Evolutionary conservation across 2,329 filamentous ascomycete genomes (phyloP), one percentile per base, ranked within the genome.

Genomic region (Akanthomyces dipterigenus): DNA sequence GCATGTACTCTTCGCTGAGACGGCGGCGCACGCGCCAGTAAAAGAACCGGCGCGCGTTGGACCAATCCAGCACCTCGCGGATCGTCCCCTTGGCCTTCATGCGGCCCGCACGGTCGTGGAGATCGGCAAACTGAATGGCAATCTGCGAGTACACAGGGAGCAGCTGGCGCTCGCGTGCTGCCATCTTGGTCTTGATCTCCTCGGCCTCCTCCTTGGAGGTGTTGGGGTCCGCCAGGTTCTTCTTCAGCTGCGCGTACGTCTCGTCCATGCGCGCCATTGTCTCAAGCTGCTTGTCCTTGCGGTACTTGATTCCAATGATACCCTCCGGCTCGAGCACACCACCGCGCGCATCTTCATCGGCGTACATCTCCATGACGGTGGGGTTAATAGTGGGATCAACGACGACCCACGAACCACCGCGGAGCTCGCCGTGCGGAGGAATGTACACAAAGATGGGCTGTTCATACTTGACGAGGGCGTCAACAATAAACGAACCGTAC

Each of bases 361-460:
- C 95, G 75, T 99, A 99, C 95, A 99, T 99, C 78, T 99, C 95
- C 95, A 99, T 99, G 71, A 87, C 88, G 51, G 90, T 86, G 20
- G 92, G 87, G 82, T 99, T 98, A 82, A 99, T 99, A 66, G 95
- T 98, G 54, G 95, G 95, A 74, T 99, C 95, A 65, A 99, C 91
- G 57, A 99, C 95, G 74, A 99, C 95, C 95, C 95, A 99, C 64
- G 95, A 99, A 70, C 95, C 95, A 85, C 95, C 95, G 83, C 95
- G 93, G 60, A 99, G 88, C 78, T 99, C 95, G 69, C 95, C 93
- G 71, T 89, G 91, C 9, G 95, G 95, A 71, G 95, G 95, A 72
- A 99, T 99, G 82, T 99, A 99, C 66, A 99, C 91, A 73, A 99
- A 99, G 77, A 99, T 88, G 60, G 95, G 95, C 82, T 99, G 95